Evolutionary conservation across 768 basidiomycete genomes (phyloP).

Genomic region (Pleurotus cornucopiae): DNA sequence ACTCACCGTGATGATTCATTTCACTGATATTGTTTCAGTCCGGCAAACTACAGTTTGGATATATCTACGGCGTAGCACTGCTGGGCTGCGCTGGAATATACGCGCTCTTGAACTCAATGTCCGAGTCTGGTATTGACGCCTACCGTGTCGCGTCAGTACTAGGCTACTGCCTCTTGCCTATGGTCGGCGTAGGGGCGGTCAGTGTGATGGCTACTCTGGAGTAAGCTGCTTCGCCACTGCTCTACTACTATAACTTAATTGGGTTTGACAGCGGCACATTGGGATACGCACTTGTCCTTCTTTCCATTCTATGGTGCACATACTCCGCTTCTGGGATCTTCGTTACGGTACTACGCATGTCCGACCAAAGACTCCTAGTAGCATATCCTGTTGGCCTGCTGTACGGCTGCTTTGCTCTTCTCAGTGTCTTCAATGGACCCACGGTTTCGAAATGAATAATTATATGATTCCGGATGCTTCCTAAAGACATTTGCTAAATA

Average conservation of each 20-base stretch:
- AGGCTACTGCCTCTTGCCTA: slow-evolving; percentile 94
- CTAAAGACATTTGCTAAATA: slow-evolving; percentile 1
- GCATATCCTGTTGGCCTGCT: slow-evolving; percentile 94
- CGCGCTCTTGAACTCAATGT: slow-evolving; percentile 95
- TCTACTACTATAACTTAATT: slow-evolving; percentile 11
- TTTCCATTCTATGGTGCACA: slow-evolving; percentile 95
- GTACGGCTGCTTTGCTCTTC: slow-evolving; percentile 90
- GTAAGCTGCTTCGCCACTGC: slow-evolving; percentile 43
- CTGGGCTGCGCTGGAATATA: slow-evolving; percentile 91
- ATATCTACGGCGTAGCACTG: slow-evolving; percentile 97
- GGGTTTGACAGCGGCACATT: slow-evolving; percentile 59
- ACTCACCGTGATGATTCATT: background rate
- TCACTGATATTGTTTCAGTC: slow-evolving; percentile 49
- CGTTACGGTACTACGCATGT: slow-evolving; percentile 92
- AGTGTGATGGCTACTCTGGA: slow-evolving; percentile 86
- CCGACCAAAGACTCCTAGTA: slow-evolving; percentile 89
- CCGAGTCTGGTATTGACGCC: slow-evolving; percentile 89
- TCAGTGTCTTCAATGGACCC: slow-evolving; percentile 73
- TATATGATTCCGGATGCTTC: background rate
- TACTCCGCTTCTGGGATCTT: slow-evolving; percentile 95
- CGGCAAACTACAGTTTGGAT: slow-evolving; percentile 97
- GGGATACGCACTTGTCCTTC: slow-evolving; percentile 77
- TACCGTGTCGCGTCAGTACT: slow-evolving; percentile 93
- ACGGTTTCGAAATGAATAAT: background rate
- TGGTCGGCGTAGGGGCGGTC: slow-evolving; percentile 90